These are phyloP conservation scores for Podila epigama DNA, from an alignment of 192 early-diverging fungal genomes.

Conservation along the genomic window DNA sequence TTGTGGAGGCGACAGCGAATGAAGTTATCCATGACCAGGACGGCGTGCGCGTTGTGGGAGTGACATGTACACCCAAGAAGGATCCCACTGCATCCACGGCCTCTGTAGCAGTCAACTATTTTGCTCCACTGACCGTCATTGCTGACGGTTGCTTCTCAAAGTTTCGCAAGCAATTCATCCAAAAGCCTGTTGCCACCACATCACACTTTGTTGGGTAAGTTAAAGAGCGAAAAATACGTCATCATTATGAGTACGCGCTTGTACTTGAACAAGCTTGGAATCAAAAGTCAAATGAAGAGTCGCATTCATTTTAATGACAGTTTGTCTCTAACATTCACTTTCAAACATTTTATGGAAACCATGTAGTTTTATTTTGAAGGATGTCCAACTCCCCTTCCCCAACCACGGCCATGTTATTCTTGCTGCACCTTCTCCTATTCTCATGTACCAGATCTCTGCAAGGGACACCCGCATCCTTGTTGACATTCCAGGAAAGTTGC, in stretches of 20 bases:
- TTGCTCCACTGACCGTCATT: conserved; percentile 85
- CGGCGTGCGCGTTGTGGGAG: conserved; percentile 63
- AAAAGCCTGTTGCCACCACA: conserved; percentile 57
- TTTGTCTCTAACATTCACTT: background rate
- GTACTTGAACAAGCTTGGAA: background rate
- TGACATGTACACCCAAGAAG: conserved; percentile 56
- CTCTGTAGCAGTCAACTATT: conserved; percentile 29
- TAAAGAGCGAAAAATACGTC: too few relatives aligned
- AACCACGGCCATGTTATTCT: conserved; percentile 92
- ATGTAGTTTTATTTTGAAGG: conserved; percentile 71
- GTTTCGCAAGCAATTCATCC: conserved; percentile 81
- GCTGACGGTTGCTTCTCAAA: conserved; percentile 96
- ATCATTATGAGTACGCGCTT: background rate
- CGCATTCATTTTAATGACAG: background rate
- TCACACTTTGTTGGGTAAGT: conserved; percentile 79
- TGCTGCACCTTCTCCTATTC: conserved; percentile 79
- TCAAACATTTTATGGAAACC: background rate
- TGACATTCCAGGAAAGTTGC: conserved; percentile 87
- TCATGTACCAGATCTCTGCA: conserved; percentile 77
- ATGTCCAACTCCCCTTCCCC: conserved; percentile 74
- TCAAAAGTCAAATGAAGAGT: background rate
- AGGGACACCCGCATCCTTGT: conserved; percentile 86
- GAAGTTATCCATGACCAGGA: conserved; percentile 63
- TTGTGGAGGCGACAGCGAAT: conserved; percentile 79
- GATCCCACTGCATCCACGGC: conserved; percentile 2